Base-by-base conservation (phyloP, 176 grass and related monocot species). In the Saccharum officinarum region DNA sequence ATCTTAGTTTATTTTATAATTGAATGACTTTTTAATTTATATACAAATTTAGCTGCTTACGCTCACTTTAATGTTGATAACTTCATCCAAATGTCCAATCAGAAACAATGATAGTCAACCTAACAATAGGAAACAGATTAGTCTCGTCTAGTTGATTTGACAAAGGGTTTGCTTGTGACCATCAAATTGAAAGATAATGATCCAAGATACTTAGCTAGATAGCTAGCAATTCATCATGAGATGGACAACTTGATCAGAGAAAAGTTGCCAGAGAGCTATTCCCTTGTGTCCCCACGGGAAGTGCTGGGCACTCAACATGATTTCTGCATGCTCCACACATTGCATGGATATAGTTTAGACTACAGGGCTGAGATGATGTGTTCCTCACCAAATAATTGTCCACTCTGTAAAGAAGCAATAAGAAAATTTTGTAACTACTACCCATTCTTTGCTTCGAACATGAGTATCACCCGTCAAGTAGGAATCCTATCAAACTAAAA, bases 391-490 rank as follows among this genome's bases (percentile, higher is more conserved):
- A 54, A 22, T 11, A 54, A 22, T 7, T 31, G 42, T 39, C 41
- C 45, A 77, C 33, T 54, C 30, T 41, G 61, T 76, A 77, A 78
- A 69, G 44, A 14, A 59, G 57, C 71, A 75, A 22, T 3, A 64
- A 8, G 39, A 5, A 69, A 63, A 4, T 8, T 23, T 26, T 63
- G 11, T 61, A 36, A 64, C 73, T 73, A 26, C 9, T 73, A 10
- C 9, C 40, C n/a, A 72, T 45, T 72, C 67, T 40, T 44, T 26
- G 6, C 23, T 26, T 72, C 22, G n/a, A 25, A 71, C 22, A 25
- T 71, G 22, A 71, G 40, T 5, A 50, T 52, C 49, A 17, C 16
- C 16, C n/a, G 1, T 25, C 40, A 44, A 45, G 39, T 54, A 22
- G 47, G 72, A 75, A 52, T 34, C 72, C 3, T 46, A 16, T 15